A percentile compares a stretch with the other conserved stretches of the same genome.
Conservation (phyloP, 441 rosid genomes). For the Viola pubescens region DNA sequence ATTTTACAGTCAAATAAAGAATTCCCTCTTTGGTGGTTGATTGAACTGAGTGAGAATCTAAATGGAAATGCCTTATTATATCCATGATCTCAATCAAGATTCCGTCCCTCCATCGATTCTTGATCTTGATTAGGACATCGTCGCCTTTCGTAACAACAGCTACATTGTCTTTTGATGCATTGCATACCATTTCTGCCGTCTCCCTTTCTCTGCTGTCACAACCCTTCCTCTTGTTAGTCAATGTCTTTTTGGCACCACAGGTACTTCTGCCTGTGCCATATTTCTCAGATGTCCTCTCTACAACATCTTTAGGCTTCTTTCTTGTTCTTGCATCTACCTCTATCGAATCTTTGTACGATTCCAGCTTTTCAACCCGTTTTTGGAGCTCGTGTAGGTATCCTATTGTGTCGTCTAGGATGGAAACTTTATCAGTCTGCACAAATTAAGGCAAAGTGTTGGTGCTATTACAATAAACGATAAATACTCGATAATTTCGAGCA, state of each 20-base stretch:
- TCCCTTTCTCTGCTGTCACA: neutral
- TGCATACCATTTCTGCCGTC: slow-evolving; percentile 28
- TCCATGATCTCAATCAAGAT: slow-evolving; percentile 71
- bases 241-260: slow-evolving; percentile 47
- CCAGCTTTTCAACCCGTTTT: slow-evolving; percentile 53
- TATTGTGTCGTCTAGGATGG: slow-evolving; percentile 72
- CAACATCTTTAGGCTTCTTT: neutral
- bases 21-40: slow-evolving; percentile 60
- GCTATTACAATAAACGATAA: too few relatives aligned
- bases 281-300: slow-evolving; percentile 33
- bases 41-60: slow-evolving; percentile 75
- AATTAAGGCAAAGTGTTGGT: slow-evolving; percentile 3
- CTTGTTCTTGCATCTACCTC: neutral
- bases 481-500: too few relatives aligned
- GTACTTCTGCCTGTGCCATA: slow-evolving; percentile 27
- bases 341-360: slow-evolving; percentile 28
- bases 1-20: slow-evolving; percentile 52
- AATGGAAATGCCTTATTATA: slow-evolving; percentile 42
- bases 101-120: slow-evolving; percentile 81
- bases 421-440: slow-evolving; percentile 66
- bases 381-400: slow-evolving; percentile 64
- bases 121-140: slow-evolving; percentile 56
- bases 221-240: slow-evolving; percentile 33
- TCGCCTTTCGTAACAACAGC: slow-evolving; percentile 39
- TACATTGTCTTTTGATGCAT: slow-evolving; percentile 25